phyloP scores from a whole-genome alignment of 768 basidiomycete species.

The Paxillus ammoniavirescens region DNA sequence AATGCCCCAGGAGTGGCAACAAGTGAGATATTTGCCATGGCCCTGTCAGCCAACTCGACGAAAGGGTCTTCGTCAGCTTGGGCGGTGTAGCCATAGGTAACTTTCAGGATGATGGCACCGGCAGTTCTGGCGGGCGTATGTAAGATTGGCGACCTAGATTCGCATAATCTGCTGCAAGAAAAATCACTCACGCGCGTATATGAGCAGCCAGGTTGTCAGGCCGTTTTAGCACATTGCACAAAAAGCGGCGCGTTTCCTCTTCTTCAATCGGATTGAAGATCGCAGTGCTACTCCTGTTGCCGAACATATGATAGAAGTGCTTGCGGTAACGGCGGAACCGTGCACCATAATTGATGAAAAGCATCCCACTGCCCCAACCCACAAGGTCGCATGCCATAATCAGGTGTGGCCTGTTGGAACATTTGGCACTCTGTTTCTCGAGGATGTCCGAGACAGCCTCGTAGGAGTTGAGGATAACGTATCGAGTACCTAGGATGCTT shows the following conservation, averaged over 20 bases:
- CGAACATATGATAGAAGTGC: constrained; percentile 5
- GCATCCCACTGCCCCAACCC: constrained; percentile 11
- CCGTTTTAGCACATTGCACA: constrained; percentile 14
- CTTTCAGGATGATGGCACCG: constrained; percentile 33
- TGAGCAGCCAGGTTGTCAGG: constrained; percentile 18
- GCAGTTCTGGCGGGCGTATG: constrained; percentile 5
- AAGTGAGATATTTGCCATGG: constrained; percentile 14
- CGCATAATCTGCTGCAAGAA: not conserved
- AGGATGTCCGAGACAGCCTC: constrained; percentile 47
- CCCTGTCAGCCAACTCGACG: constrained; percentile 27
- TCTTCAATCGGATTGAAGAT: constrained; percentile 17
- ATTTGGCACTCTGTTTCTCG: constrained; percentile 53
- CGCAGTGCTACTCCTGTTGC: constrained; percentile 7
- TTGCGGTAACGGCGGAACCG: constrained; percentile 16
- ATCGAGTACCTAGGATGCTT: constrained; percentile 41
- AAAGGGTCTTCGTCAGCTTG: constrained; percentile 36
- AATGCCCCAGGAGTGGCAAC: constrained; percentile 9
- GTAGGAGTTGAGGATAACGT: constrained; percentile 49
- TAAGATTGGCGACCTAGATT: too few relatives aligned
- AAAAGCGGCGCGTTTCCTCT: constrained; percentile 16
- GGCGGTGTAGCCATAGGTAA: constrained; percentile 41
- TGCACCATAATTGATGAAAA: constrained; percentile 9
- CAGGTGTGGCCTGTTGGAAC: constrained; percentile 33
- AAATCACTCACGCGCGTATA: constrained; percentile 19
- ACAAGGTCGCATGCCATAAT: constrained; percentile 19